Conservation (phyloP, 2,329 filamentous ascomycete genomes). For the Curvularia sp. region DNA sequence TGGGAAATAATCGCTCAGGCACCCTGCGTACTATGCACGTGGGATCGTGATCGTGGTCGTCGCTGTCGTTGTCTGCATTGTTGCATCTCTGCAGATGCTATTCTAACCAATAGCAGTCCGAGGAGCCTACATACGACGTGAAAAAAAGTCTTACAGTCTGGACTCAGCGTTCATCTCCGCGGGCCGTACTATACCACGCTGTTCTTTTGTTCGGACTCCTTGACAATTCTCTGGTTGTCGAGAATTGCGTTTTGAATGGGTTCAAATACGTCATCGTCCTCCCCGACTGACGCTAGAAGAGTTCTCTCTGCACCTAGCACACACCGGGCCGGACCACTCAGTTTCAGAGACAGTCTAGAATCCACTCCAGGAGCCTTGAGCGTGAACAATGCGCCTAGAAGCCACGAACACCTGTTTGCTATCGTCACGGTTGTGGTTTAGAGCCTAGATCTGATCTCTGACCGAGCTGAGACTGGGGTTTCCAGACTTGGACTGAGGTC, state of each 20-base stretch:
- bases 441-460: not conserved
- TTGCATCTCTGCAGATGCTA: not conserved
- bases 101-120: not conserved
- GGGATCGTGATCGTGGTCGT: not conserved
- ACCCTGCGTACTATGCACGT: too few relatives aligned
- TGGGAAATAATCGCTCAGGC: not conserved
- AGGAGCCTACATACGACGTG: not conserved
- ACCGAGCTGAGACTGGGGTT: not conserved
- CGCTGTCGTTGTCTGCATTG: not conserved
- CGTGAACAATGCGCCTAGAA: not conserved
- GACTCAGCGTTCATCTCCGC: slow-evolving; percentile 3
- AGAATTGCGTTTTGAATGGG: not conserved
- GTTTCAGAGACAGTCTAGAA: not conserved
- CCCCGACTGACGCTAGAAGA: not conserved
- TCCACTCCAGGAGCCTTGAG: not conserved
- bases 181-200: not conserved
- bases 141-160: not conserved
- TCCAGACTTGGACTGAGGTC: not conserved
- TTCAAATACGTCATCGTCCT: slow-evolving; percentile 1
- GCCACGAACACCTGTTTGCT: not conserved
- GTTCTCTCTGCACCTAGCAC: slow-evolving; percentile 2
- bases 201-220: not conserved
- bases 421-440: not conserved
- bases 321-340: not conserved
- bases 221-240: not conserved